These are phyloP conservation scores for Papiliotrema laurentii DNA, from an alignment of 1,284 basidiomycete species.

Conservation along the genomic window DNA sequence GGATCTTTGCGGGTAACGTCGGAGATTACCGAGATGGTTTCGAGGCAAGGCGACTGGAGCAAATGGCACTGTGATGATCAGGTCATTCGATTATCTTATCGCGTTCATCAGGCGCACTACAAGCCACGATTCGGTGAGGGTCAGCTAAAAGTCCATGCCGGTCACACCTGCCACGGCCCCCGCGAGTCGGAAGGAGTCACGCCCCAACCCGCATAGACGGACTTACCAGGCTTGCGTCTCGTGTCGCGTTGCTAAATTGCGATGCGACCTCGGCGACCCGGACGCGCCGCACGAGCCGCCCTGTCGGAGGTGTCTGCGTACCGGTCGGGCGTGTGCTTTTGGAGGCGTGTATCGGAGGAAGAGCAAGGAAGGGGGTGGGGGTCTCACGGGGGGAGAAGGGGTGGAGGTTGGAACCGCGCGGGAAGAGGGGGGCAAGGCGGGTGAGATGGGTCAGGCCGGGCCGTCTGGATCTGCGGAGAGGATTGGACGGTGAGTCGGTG, in stretches of 20 bases:
- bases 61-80: no score
- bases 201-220: not conserved
- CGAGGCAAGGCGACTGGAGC: no score
- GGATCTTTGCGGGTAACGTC: no score
- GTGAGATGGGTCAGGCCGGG: not conserved
- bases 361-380: not conserved
- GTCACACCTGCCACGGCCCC: no score
- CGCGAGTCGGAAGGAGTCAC: no score
- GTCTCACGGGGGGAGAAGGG: not conserved
- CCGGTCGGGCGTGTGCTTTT: constrained; percentile 16
- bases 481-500: not conserved
- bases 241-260: not conserved
- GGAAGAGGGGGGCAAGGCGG: not conserved
- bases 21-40: no score
- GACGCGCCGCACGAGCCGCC: constrained; percentile 2
- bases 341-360: constrained; percentile 5
- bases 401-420: not conserved
- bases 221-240: constrained; percentile 1
- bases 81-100: no score
- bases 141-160: no score
- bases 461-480: not conserved
- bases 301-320: constrained; percentile 16
- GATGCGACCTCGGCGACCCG: constrained; percentile 1
- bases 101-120: no score
- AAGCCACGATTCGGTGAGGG: no score